Evolutionary conservation across 768 basidiomycete genomes (phyloP), one percentile per base, ranked within the genome.

Genomic region (Amanita brunnescens): DNA sequence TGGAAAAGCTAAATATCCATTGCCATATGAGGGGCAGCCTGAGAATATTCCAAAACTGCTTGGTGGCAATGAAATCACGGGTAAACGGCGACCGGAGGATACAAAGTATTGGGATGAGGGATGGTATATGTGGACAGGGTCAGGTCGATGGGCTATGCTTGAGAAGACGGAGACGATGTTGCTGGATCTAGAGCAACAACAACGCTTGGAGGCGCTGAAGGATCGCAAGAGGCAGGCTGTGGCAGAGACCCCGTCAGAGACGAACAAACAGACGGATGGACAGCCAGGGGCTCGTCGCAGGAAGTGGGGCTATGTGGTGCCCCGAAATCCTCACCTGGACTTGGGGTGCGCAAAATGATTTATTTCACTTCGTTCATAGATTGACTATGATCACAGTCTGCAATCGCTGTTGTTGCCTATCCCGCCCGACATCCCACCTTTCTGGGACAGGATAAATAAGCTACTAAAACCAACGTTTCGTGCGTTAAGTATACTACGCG

Each of bases 101-200:
- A 70, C 68, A 37, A 79, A 76, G 55, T 74, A 77, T 58, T 90
- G 87, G 87, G 74, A 85, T 51, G 79, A 81, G 58, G 86, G 87
- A 4, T 84, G 77, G 75, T 90, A 90, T 59, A 58, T 90, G 37
- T 88, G 85, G 85, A 74, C 78, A 46, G 76, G 77, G 13, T 71
- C 70, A 49, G 79, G 72, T 44, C 70, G 73, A 43, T 70, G 69
- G 61, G 78, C 75, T 9, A 71, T 75, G 6, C 69, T 74, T 55
- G 77, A 83, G 60, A 80, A 79, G 58, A 64, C 81, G 45, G 66
- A 76, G 14, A 69, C 72, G 44, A 87, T 89, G 85, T 72, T 70
- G 57, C 61, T 70, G 51, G 77, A 76, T 53, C 67, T 89, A 38
- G 72, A 71, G 50, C 61, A 63, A 42, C 85, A 86, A 63, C 69